Evolutionary conservation across 2,329 filamentous ascomycete species (phyloP).

Genomic region (Xylaria sp.): DNA sequence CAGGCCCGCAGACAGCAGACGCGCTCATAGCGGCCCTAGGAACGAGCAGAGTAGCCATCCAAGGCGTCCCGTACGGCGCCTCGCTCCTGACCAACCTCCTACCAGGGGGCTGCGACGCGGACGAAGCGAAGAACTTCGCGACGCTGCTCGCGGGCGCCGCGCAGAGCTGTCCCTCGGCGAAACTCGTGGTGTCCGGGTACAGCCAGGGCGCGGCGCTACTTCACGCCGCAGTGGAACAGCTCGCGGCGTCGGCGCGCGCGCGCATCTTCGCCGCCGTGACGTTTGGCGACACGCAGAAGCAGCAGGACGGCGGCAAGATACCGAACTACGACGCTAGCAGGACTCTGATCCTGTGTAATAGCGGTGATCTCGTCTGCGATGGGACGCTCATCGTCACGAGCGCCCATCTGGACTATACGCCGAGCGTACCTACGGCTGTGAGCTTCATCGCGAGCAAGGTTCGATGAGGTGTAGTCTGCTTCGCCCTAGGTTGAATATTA

Average conservation of each 20-base stretch:
- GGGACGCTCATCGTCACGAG: conserved; percentile 49
- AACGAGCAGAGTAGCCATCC: conserved; percentile 29
- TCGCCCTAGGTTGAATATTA: too few relatives aligned
- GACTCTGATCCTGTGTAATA: conserved; percentile 59
- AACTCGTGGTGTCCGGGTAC: conserved; percentile 51
- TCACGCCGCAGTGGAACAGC: conserved; percentile 48
- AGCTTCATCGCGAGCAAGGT: conserved; percentile 33
- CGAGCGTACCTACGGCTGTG: conserved; percentile 7
- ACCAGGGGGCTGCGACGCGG: conserved; percentile 45
- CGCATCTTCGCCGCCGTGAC: conserved; percentile 39
- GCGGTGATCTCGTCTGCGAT: conserved; percentile 61
- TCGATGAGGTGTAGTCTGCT: not conserved
- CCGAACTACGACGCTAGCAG: conserved; percentile 46
- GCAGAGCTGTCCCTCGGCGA: conserved; percentile 49
- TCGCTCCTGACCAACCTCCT: conserved; percentile 47
- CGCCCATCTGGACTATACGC: conserved; percentile 24
- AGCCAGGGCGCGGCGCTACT: conserved; percentile 51
- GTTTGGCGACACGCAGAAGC: conserved; percentile 50
- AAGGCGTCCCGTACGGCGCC: conserved; percentile 46
- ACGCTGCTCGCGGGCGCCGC: conserved; percentile 47
- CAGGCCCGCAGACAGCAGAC: conserved; percentile 37
- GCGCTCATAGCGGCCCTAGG: conserved; percentile 42
- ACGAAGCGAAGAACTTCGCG: conserved; percentile 47
- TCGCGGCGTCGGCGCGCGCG: conserved; percentile 5
- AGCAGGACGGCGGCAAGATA: conserved; percentile 48